These are phyloP conservation scores for Hanseniaspora clermontiae DNA, from an alignment of 805 yeast genomes.

Conservation along the genomic window DNA sequence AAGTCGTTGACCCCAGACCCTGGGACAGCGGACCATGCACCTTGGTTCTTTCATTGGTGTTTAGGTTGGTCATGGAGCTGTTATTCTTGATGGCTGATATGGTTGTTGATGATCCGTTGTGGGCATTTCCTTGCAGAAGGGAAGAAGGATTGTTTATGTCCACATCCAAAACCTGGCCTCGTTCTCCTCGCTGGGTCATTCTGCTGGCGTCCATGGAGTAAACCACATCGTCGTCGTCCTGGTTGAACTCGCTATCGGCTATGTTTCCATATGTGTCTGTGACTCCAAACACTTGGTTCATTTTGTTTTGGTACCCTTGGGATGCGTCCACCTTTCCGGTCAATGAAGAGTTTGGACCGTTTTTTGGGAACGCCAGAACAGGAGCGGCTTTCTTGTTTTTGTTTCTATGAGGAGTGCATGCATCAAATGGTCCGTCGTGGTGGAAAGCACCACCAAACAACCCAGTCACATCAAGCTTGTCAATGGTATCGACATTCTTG, in stretches of 20 bases:
- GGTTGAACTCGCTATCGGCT: constrained; percentile 30
- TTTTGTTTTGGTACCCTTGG: constrained; percentile 43
- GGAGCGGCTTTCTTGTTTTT: constrained; percentile 69
- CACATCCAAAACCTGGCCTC: constrained; percentile 4
- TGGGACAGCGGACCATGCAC: constrained; percentile 77
- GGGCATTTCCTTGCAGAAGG: constrained; percentile 16
- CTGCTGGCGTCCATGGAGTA: constrained; percentile 19
- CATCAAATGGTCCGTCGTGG: constrained; percentile 98
- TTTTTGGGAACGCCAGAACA: constrained; percentile 86
- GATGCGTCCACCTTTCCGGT: constrained; percentile 46
- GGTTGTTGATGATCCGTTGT: constrained; percentile 16
- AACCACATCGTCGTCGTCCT: constrained; percentile 34
- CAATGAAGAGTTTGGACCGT: constrained; percentile 84
- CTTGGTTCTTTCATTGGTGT: constrained; percentile 51
- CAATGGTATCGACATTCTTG: constrained; percentile 81
- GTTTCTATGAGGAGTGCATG: constrained; percentile 93
- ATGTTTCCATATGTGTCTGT: constrained; percentile 22
- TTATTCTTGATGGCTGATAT: constrained; percentile 40
- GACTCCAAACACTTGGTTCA: constrained; percentile 69
- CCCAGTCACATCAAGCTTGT: constrained; percentile 90
- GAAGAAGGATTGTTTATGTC: neutral
- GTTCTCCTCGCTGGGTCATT: constrained; percentile 17
- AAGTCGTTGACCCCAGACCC: constrained; percentile 86
- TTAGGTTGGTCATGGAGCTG: constrained; percentile 46
- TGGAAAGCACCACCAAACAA: constrained; percentile 90